Evolutionary conservation across 495 filamentous ascomycete genomes (phyloP).

Genomic region (Pyrenula aspistea): DNA sequence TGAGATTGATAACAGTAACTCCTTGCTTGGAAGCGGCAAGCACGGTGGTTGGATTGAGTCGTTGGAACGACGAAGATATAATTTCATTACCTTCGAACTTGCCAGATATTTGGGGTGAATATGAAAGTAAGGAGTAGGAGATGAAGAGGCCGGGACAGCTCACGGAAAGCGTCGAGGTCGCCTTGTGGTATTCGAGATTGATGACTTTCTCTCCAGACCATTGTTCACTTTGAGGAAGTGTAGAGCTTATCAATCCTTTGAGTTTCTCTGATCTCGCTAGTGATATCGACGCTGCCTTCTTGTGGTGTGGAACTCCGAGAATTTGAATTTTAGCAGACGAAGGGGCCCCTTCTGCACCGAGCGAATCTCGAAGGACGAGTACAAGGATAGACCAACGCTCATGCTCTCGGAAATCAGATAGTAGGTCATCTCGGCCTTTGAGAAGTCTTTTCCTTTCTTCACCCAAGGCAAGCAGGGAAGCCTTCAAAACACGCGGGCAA

Average conservation of each 20-base stretch:
- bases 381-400: background rate
- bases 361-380: background rate
- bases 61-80: background rate
- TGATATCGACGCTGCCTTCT: background rate
- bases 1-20: background rate
- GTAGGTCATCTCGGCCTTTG: slow-evolving; percentile 29
- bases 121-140: background rate
- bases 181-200: background rate
- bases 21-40: background rate
- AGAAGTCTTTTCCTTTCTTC: slow-evolving; percentile 30
- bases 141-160: background rate
- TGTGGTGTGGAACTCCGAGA: background rate
- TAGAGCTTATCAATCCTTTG: background rate
- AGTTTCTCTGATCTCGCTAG: background rate
- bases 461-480: slow-evolving; percentile 31
- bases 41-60: background rate
- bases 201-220: background rate
- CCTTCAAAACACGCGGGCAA: slow-evolving; percentile 21
- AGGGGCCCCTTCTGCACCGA: background rate
- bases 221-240: background rate
- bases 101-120: background rate
- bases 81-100: background rate
- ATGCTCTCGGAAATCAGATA: background rate
- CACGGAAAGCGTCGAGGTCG: background rate
- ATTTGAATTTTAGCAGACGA: background rate